Conservation (phyloP, 139 green algal genomes). For the Marvania coccoides region DNA sequence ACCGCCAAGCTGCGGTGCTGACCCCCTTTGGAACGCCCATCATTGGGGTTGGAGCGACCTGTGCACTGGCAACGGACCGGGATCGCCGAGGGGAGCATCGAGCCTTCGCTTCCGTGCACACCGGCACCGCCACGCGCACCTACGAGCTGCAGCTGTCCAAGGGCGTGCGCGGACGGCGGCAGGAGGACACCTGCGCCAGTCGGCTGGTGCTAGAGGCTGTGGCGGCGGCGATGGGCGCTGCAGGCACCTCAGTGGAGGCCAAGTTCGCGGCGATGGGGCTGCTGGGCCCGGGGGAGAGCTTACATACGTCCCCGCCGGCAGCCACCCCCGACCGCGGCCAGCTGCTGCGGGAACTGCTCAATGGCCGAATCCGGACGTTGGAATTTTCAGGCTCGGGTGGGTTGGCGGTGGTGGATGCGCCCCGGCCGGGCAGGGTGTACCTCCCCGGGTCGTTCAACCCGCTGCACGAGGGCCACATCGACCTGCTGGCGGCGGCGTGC, state of each 20-base stretch:
- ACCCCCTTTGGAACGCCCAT: constrained; percentile 43
- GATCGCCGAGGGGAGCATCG: constrained; percentile 63
- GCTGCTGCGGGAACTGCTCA: constrained; percentile 43
- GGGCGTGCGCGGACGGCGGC: constrained; percentile 34
- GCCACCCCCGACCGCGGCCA: constrained; percentile 1
- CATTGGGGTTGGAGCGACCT: constrained; percentile 60
- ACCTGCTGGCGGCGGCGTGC: constrained; percentile 33
- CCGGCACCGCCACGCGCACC: constrained; percentile 1
- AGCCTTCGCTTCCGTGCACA: constrained; percentile 41
- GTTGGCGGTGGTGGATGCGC: constrained; percentile 51
- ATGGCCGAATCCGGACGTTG: constrained; percentile 39
- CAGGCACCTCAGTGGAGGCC: neutral
- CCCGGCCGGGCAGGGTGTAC: constrained; percentile 49
- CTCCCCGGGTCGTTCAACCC: constrained; percentile 90
- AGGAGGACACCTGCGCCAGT: constrained; percentile 54
- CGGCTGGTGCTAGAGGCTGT: constrained; percentile 44
- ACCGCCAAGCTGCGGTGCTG: constrained; percentile 46
- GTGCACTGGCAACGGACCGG: constrained; percentile 56
- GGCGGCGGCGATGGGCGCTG: constrained; percentile 2
- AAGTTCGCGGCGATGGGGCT: neutral
- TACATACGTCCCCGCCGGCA: neutral
- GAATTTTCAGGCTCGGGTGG: constrained; percentile 50
- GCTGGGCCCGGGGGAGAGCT: neutral
- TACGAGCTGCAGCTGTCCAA: constrained; percentile 50
- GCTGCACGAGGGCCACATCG: constrained; percentile 71